Base-by-base conservation (phyloP, 2,329 filamentous ascomycete genomes). In the Ilyonectria sp. region DNA sequence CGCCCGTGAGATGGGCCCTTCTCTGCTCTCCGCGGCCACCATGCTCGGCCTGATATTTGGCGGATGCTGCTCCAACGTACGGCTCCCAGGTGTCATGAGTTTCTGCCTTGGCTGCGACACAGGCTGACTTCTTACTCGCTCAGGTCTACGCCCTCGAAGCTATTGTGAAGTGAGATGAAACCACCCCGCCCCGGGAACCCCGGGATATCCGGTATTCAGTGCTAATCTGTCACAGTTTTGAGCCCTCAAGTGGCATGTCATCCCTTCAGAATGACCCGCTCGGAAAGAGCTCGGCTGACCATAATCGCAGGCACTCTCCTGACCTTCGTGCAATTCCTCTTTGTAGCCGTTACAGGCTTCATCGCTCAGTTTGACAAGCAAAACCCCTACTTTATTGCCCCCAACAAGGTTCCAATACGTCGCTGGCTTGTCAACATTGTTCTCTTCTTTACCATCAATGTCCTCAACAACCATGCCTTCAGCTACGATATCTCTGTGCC, bases 401-500 rank as follows among this genome's bases (percentile, higher is more conserved):
- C 89, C 19, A 94, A 95, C 71, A 90, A 90, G 58, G 94, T 98
- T 4, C 96, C 96, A 0, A 85, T 98, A 61, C 87, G 87, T 54
- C 92, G 94, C 78, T 98, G 96, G 95, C 78, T 93, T 56, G 86
- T 95, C 76, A 98, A 97, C 78, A 97, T 97, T 47, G 84, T 92
- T 4, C 89, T 98, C 74, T 98, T 98, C 82, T 96, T 97, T 79
- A 89, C 89, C 69, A 96, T 99, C 82, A 99, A 98, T 76, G 90
- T 98, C 65, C 84, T 99, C 77, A 99, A 99, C 83, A 99, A 99
- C 76, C 95, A 95, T 85, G 96, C 95, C 7, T 99, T 99, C 80
- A 95, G 94, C 69, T 99, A 98, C 83, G 91, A 94, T 74, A 98
- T 99, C 63, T 97, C 94, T 7, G 94, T 99, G 0, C 96, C 96